Conservation (phyloP, 148 eudicot species). For the Chenopodium formosanum region DNA sequence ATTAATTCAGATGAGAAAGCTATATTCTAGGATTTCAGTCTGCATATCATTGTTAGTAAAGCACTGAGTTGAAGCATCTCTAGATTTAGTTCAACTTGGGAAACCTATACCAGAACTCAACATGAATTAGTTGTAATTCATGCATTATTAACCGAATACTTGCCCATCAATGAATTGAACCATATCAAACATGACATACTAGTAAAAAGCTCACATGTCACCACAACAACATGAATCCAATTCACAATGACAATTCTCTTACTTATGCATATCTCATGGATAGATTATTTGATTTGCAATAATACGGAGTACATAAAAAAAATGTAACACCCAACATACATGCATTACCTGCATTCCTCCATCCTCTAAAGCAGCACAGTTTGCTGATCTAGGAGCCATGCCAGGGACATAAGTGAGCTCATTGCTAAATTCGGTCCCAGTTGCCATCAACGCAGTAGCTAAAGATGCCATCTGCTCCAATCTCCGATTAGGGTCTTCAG, state of each 20-base stretch:
- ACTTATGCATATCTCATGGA: not conserved
- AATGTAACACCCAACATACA: not conserved
- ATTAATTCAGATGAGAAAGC: not conserved
- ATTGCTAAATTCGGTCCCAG: conserved; percentile 71
- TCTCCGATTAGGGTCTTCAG: conserved; percentile 62
- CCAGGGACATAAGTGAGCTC: conserved; percentile 75
- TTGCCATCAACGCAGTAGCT: conserved; percentile 78
- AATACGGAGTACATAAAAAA: not conserved
- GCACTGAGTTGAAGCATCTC: not conserved
- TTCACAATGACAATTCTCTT: not conserved
- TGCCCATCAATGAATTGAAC: not conserved
- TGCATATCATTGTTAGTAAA: not conserved
- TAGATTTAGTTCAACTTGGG: not conserved
- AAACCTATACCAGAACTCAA: not conserved
- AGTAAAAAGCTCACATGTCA: not conserved
- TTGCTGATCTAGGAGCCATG: conserved; percentile 89
- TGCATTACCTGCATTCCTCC: conserved; percentile 89
- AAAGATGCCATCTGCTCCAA: conserved; percentile 89
- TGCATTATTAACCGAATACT: not conserved
- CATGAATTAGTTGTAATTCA: not conserved
- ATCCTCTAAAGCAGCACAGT: conserved; percentile 59
- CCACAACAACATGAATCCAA: not conserved
- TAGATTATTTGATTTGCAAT: not conserved
- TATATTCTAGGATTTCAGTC: not conserved
- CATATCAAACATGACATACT: not conserved